Evolutionary conservation across 192 early-diverging fungal genomes (phyloP).

Genomic region (Dimargaris cristalligena): DNA sequence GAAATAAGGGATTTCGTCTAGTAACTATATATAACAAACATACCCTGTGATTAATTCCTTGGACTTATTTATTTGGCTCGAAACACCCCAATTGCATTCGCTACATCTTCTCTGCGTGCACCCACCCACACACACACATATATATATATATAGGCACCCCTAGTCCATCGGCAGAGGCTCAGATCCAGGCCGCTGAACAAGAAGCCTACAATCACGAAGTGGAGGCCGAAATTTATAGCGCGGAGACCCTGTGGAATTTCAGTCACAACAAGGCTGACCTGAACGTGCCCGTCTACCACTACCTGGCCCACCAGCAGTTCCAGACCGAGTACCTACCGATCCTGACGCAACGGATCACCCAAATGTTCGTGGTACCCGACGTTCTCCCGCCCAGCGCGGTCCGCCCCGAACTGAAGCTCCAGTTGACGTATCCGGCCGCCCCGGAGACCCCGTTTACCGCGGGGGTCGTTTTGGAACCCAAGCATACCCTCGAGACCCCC

Average conservation of each 20-base stretch:
- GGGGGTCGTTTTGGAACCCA: constrained; percentile 21
- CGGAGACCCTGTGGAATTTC: constrained; percentile 49
- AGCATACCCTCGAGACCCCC: constrained; percentile 34
- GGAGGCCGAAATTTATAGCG: constrained; percentile 48
- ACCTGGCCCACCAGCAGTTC: constrained; percentile 44
- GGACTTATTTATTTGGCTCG: neutral
- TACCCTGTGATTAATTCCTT: constrained; percentile 4
- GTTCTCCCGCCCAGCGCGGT: constrained; percentile 31
- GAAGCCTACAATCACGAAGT: constrained; percentile 32
- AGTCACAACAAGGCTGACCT: constrained; percentile 43
- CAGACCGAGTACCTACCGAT: constrained; percentile 30
- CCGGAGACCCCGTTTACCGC: constrained; percentile 26
- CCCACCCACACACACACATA: too few species aligned
- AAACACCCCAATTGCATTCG: too few species aligned
- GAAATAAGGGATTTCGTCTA: too few species aligned
- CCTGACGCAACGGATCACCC: constrained; percentile 47
- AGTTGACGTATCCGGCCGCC: constrained; percentile 14
- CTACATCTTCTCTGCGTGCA: too few species aligned
- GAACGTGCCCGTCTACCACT: constrained; percentile 47
- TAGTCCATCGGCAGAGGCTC: constrained; percentile 22
- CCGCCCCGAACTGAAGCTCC: neutral
- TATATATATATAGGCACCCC: too few species aligned
- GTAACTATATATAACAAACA: too few species aligned
- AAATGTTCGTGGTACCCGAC: constrained; percentile 67
- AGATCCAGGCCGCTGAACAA: constrained; percentile 13